Conservation (phyloP, 2,329 filamentous ascomycete genomes). For the Colletotrichum sp. region DNA sequence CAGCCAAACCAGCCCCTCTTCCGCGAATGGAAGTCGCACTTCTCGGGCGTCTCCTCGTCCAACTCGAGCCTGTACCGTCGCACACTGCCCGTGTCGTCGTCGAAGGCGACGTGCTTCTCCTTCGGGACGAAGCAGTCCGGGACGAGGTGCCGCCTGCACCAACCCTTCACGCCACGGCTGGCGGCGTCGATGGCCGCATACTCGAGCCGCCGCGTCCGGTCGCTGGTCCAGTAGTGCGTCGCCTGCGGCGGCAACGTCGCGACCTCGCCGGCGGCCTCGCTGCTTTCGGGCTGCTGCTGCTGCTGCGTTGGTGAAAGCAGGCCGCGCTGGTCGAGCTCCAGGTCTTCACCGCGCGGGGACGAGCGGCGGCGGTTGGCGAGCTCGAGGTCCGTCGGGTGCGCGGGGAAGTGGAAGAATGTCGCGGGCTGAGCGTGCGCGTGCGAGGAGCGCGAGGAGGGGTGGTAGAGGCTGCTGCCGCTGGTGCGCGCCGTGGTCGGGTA, state of each 20-base stretch:
- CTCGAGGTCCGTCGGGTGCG: constrained; percentile 40
- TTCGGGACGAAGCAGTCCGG: constrained; percentile 65
- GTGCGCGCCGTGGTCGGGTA: constrained; percentile 10
- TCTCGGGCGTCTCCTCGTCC: constrained; percentile 14
- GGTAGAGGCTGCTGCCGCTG: constrained; percentile 12
- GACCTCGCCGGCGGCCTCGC: constrained; percentile 19
- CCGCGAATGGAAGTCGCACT: background rate
- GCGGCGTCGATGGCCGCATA: constrained; percentile 72
- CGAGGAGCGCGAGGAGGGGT: constrained; percentile 5
- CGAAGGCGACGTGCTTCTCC: constrained; percentile 57
- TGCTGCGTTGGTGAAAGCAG: background rate
- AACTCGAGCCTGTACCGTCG: constrained; percentile 65
- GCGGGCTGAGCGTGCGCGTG: constrained; percentile 28
- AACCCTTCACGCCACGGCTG: constrained; percentile 63
- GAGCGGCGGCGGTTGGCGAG: background rate
- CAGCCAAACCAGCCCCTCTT: constrained; percentile 8
- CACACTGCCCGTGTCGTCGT: constrained; percentile 68
- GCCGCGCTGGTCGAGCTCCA: constrained; percentile 25
- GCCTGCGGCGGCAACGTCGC: constrained; percentile 56
- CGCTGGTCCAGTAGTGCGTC: constrained; percentile 71
- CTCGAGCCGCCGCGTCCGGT: constrained; percentile 65
- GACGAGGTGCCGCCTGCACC: constrained; percentile 61
- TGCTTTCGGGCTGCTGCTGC: constrained; percentile 17
- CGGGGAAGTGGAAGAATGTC: constrained; percentile 56
- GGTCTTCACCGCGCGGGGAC: background rate